These are phyloP conservation scores for Yamadazyma atmosphaerica DNA, from an alignment of 1,139 yeast genomes.

Conservation along the genomic window DNA sequence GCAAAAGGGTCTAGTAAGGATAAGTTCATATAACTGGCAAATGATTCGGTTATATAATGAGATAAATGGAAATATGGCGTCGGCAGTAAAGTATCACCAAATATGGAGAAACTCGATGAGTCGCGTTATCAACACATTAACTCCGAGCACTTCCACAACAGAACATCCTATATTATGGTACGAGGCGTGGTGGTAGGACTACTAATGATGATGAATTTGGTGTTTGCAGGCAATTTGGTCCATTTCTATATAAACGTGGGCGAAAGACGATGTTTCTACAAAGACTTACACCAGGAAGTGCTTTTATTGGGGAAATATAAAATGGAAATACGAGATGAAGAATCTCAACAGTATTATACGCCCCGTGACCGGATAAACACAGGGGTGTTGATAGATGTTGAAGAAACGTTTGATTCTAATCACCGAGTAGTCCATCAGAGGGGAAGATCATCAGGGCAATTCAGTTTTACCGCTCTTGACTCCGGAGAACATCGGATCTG, in stretches of 20 bases:
- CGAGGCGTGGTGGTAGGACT: conserved; percentile 1
- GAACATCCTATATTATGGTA: background rate
- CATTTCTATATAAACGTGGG: conserved; percentile 60
- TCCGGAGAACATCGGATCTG: conserved; percentile 76
- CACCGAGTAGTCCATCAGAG: conserved; percentile 70
- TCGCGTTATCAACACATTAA: too few species aligned
- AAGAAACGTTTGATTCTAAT: conserved; percentile 64
- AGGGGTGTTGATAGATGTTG: conserved; percentile 47
- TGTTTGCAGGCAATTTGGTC: conserved; percentile 14
- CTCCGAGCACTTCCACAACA: too few species aligned
- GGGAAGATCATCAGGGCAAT: conserved; percentile 59
- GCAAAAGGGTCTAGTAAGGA: conserved; percentile 91
- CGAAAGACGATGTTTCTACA: conserved; percentile 62
- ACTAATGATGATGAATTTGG: background rate
- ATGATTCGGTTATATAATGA: too few species aligned
- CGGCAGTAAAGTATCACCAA: too few species aligned
- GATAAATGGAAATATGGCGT: too few species aligned
- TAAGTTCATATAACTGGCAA: conserved; percentile 53
- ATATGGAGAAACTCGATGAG: too few species aligned
- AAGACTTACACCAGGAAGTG: conserved; percentile 61
- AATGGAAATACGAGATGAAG: conserved; percentile 55
- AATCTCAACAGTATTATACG: conserved; percentile 42
- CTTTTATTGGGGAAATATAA: conserved; percentile 59
- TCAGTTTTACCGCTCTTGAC: conserved; percentile 67
- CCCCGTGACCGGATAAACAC: conserved; percentile 34